phyloP scores from a whole-genome alignment of 176 grass and related monocot genomes.

The Oryza longistaminata region DNA sequence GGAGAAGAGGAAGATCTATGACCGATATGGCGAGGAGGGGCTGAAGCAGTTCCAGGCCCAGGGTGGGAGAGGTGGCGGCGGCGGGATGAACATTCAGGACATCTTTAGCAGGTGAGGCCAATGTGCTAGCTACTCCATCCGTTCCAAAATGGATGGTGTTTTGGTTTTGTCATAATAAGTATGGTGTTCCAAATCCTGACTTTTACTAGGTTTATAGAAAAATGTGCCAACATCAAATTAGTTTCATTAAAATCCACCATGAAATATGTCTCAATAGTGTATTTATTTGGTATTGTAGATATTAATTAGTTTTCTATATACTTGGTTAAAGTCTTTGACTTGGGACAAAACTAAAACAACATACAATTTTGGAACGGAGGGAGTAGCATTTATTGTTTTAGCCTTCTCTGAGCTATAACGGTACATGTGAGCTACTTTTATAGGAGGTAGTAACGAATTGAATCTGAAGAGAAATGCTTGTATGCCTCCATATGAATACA shows the following conservation, averaged over 20 bases:
- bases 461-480: background rate
- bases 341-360: background rate
- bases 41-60: constrained; percentile 75
- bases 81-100: constrained; percentile 95
- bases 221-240: background rate
- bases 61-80: constrained; percentile 54
- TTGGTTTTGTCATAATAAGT: too few relatives aligned
- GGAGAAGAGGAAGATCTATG: constrained; percentile 98
- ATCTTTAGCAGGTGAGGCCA: constrained; percentile 75
- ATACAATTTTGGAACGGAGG: background rate
- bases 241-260: background rate
- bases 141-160: too few relatives aligned
- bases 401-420: background rate
- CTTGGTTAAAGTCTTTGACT: background rate
- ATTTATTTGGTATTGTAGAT: background rate
- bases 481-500: background rate
- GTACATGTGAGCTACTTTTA: background rate
- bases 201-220: background rate
- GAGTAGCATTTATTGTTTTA: background rate
- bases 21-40: constrained; percentile 90
- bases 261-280: background rate
- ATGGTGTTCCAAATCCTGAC: too few relatives aligned
- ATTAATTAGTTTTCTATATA: background rate
- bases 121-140: background rate
- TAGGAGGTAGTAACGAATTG: background rate